Conservation (phyloP, 192 early-diverging fungal species). For the Phlyctochytrium bullatum region DNA sequence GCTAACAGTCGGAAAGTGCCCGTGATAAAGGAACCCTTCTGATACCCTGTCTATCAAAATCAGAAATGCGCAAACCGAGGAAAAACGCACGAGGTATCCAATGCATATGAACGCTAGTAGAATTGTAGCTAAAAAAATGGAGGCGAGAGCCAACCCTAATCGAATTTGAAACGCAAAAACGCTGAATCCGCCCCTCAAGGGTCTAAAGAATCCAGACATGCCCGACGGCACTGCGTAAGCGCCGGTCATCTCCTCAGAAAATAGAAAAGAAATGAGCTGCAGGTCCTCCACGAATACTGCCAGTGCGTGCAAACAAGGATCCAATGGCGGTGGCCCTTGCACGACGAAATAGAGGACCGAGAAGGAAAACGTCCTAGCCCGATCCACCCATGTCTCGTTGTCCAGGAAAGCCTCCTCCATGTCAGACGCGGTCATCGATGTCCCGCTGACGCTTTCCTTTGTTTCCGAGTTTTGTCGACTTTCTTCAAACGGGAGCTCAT, state of each 20-base stretch:
- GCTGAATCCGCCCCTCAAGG: not conserved
- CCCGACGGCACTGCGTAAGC: not conserved
- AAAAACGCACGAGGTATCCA: not conserved
- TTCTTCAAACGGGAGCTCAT: no score
- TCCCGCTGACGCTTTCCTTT: no score
- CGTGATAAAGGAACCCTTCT: not conserved
- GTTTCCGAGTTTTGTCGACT: no score
- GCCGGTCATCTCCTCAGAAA: not conserved
- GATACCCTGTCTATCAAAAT: not conserved
- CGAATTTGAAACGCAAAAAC: not conserved
- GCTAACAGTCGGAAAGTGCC: not conserved
- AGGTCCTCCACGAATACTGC: not conserved
- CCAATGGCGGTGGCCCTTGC: not conserved
- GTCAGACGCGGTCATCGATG: no score
- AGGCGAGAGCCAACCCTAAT: not conserved
- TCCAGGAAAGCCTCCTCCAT: no score
- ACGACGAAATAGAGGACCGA: not conserved
- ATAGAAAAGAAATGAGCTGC: not conserved
- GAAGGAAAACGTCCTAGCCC: no score
- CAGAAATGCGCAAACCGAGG: no score
- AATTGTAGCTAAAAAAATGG: not conserved
- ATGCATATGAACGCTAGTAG: not conserved
- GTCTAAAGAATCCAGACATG: not conserved
- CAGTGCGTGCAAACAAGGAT: not conserved
- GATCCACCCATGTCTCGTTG: no score